These are phyloP conservation scores for Entomortierella chlamydospora DNA, from an alignment of 192 early-diverging fungal species.

Conservation along the genomic window DNA sequence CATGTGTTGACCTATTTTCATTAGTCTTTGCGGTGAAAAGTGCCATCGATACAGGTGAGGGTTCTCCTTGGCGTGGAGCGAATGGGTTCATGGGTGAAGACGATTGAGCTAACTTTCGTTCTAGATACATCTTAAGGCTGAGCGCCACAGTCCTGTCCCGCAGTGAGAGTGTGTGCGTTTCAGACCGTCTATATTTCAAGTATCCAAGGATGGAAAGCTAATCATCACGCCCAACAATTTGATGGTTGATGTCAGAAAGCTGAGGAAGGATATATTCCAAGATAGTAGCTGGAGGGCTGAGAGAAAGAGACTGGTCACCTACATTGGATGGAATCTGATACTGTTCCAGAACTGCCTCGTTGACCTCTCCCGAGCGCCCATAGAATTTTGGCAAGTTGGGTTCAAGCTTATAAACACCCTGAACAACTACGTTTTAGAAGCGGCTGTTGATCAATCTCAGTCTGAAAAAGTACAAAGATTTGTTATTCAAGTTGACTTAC, in stretches of 20 bases:
- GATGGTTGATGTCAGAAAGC: too few relatives aligned
- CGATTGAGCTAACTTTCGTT: constrained; percentile 19
- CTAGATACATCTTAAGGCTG: constrained; percentile 38
- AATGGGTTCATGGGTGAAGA: constrained; percentile 22
- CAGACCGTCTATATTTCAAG: constrained; percentile 46
- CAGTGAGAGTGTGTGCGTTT: constrained; percentile 31
- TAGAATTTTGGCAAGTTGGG: constrained; percentile 50
- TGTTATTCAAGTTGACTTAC: constrained; percentile 1
- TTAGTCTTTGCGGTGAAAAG: constrained; percentile 51
- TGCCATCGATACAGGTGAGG: constrained; percentile 21
- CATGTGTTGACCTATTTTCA: constrained; percentile 44
- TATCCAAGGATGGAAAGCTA: constrained; percentile 49
- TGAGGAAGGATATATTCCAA: too few relatives aligned
- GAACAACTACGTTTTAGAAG: constrained; percentile 22
- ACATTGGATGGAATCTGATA: constrained; percentile 50
- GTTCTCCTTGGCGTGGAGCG: constrained; percentile 2
- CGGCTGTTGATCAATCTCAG: too few relatives aligned
- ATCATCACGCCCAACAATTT: too few relatives aligned
- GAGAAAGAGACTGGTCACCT: not conserved
- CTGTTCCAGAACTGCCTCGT: constrained; percentile 24
- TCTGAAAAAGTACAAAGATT: not conserved
- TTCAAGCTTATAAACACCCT: constrained; percentile 46
- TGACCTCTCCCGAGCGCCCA: constrained; percentile 32
- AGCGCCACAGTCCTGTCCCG: constrained; percentile 35
- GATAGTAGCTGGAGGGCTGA: not conserved